Base-by-base conservation (phyloP, 257 asterid species). In the Solanum stenotomum region DNA sequence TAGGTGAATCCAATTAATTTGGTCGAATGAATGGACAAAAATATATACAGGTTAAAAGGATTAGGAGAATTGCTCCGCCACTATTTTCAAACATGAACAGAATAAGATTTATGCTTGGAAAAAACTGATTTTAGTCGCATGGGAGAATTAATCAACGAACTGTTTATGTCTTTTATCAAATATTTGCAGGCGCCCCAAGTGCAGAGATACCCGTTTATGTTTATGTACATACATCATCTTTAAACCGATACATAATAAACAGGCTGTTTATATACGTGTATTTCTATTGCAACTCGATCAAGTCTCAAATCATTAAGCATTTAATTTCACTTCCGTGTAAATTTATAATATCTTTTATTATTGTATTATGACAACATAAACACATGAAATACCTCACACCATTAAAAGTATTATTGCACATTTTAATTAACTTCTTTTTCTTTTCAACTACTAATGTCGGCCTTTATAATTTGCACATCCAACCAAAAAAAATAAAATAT, bases 51-150 rank as follows among this genome's bases (percentile, higher is more conserved):
- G 87, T 75, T 20, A 75, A 35, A 87, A 11, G 49, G 16, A 40
- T 85, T 74, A 61, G 91, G 90, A 56, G 89, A 90, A 35, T 89
- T 37, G 88, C 91, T 72, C 77, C 87, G 29, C 63, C 37, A 67
- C 49, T 22, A 38, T 67, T 72, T 74, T 75, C 82, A 75, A 34
- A 25, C 86, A 83, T 29, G 72, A 83, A 31, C 27, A 56, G 18
- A 33, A 52, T 35, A 83, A 7, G 10, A 22, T 31, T 56, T 29
- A 22, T 37, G 86, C 71, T 83, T 83, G 3, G 46, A 23, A 56
- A 37, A 33, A 72, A 72, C 25, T 1, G 44, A 1, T 72, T 71
- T 72, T 31, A 72, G 44, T 18, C 79, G 44, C 79, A 33, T 71
- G 4, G 15, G 1, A 16, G 15, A 72, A 72, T 9, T 33, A 72